Conservation (phyloP, 2,329 filamentous ascomycete genomes). For the Chrysosporium queenslandicum region DNA sequence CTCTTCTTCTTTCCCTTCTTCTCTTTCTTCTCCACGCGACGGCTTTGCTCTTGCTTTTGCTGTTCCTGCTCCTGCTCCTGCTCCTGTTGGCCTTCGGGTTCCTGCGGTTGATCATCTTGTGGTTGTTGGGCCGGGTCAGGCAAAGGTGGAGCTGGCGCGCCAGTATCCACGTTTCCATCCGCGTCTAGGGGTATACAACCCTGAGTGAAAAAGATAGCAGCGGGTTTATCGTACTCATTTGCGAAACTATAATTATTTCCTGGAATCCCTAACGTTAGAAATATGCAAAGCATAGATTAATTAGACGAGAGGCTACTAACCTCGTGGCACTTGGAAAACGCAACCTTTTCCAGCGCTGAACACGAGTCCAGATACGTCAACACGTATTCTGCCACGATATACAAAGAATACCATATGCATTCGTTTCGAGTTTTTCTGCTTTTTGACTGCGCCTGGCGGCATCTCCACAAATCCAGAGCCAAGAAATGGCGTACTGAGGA, state of each 20-base stretch:
- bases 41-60: slow-evolving; percentile 1
- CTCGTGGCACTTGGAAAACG: slow-evolving; percentile 89
- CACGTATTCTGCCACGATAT: slow-evolving; percentile 67
- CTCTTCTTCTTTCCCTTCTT: slow-evolving; percentile 14
- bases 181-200: slow-evolving; percentile 52
- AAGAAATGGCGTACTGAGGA: slow-evolving; percentile 73
- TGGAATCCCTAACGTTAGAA: slow-evolving; percentile 31
- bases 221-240: slow-evolving; percentile 63
- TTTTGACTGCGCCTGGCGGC: slow-evolving; percentile 71
- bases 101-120: not conserved
- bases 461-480: slow-evolving; percentile 84
- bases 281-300: not conserved
- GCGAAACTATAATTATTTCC: slow-evolving; percentile 89
- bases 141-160: slow-evolving; percentile 14
- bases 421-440: slow-evolving; percentile 80
- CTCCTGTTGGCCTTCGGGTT: not conserved
- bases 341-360: slow-evolving; percentile 83
- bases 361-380: slow-evolving; percentile 48
- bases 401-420: slow-evolving; percentile 99
- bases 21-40: not conserved
- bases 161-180: slow-evolving; percentile 22
- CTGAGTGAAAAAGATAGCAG: slow-evolving; percentile 85
- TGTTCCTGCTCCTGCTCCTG: not conserved
- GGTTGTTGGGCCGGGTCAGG: slow-evolving; percentile 9
- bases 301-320: slow-evolving; percentile 44